Conservation (phyloP, 495 filamentous ascomycete species). For the Penicillium cinerascens region DNA sequence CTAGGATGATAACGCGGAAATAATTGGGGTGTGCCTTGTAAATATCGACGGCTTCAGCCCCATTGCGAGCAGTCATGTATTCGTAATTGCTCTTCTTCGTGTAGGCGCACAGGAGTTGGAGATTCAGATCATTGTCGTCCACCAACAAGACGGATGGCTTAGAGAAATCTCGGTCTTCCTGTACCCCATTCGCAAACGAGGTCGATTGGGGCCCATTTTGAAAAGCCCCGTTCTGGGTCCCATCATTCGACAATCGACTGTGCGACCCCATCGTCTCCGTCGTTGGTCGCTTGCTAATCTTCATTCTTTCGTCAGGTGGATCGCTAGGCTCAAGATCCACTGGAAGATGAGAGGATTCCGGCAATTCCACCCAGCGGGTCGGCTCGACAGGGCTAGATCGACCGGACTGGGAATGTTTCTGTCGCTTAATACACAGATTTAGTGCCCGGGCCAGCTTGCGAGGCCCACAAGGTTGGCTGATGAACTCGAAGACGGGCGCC, state of each 20-base stretch:
- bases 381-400: conserved; percentile 3
- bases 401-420: not conserved
- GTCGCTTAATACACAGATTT: conserved; percentile 25
- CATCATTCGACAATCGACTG: conserved; percentile 19
- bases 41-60: conserved; percentile 47
- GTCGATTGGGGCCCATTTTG: conserved; percentile 3
- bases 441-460: conserved; percentile 24
- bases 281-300: conserved; percentile 21
- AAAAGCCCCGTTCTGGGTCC: conserved; percentile 17
- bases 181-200: conserved; percentile 43
- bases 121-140: conserved; percentile 73
- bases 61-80: conserved; percentile 43
- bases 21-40: conserved; percentile 28
- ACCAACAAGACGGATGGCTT: conserved; percentile 52
- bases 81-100: conserved; percentile 44
- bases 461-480: conserved; percentile 34
- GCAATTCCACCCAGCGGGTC: conserved; percentile 28
- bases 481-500: conserved; percentile 23
- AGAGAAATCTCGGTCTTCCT: not conserved
- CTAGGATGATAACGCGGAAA: conserved; percentile 51
- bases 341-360: conserved; percentile 18
- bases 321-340: conserved; percentile 13
- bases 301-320: conserved; percentile 15
- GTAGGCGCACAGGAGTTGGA: conserved; percentile 58
- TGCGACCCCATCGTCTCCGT: conserved; percentile 11